Percentiles rank a stretch among this genome's conserved stretches.
These are phyloP conservation scores for Cinnamomum chago DNA, from an alignment of 164 flowering plant genomes.

Conservation along the genomic window DNA sequence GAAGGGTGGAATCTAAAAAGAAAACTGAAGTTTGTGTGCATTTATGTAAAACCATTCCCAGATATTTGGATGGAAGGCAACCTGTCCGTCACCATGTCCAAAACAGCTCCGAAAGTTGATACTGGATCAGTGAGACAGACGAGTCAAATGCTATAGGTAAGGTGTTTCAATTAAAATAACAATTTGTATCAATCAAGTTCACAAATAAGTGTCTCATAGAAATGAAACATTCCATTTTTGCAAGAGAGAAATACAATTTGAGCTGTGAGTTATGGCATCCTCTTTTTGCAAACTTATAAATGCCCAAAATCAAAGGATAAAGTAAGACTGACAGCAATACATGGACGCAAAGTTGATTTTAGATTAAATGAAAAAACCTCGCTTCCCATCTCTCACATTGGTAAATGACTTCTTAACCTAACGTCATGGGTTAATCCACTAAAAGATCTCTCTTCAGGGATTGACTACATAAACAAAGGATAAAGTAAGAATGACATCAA, in stretches of 20 bases:
- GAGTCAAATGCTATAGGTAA: neutral
- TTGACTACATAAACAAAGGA: neutral
- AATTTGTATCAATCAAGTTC: neutral
- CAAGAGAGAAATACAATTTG: neutral
- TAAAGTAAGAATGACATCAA: neutral
- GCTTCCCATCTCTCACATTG: neutral
- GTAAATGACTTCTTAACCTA: neutral
- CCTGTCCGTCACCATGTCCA: slow-evolving; percentile 99
- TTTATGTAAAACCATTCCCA: neutral
- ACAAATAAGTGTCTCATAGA: neutral
- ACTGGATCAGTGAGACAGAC: slow-evolving; percentile 37
- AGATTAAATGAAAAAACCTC: neutral
- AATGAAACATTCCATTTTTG: neutral
- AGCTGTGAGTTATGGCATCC: neutral
- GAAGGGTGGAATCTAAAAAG: neutral
- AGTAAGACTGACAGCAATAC: neutral
- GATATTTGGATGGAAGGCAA: slow-evolving; percentile 17
- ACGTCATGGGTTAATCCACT: neutral
- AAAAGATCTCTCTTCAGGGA: neutral
- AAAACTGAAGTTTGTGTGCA: neutral
- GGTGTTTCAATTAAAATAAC: neutral
- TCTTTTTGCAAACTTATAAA: neutral
- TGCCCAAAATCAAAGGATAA: neutral
- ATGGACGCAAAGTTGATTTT: neutral
- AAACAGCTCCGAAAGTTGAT: slow-evolving; percentile 95